Evolutionary conservation across 1,284 basidiomycete species (phyloP), one percentile per base, ranked within the genome.

Genomic region (Fistulina hepatica): DNA sequence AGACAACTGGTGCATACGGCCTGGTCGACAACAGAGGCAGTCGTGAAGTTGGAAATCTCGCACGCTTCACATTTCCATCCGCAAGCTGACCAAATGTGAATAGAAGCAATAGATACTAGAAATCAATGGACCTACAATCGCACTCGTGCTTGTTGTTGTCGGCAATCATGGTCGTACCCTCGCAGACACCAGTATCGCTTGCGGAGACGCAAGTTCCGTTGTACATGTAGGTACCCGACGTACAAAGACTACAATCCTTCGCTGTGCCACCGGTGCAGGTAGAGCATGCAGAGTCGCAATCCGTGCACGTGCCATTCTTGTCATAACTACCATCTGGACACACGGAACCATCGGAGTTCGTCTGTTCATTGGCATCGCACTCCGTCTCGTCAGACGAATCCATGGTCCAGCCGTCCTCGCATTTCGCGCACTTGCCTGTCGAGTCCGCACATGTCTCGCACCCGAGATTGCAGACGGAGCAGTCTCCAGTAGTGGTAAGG

Each of bases 131-230:
- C 81, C 54, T 51, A 86, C 84, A 70, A 50, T 89, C 83, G 51
- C 85, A 90, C 47, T 76, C 71, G 16, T 71, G 62, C 60, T 88
- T 90, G 50, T 72, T 70, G 48, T 85, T 86, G 48, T 90, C 81
- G n/a, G 74, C 82, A 27, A 90, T 70, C 42, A 83, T 57, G 44
- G 64, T 71, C 5, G 79, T 67, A 19, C 79, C 73, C 27, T 70
- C 57, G 56, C 85, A 90, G 13, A 84, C 71, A 10, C 86, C 85
- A 44, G 73, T 69, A 13, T 57, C 59, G 49, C 78, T 69, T 12
- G 76, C 65, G 25, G 67, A 56, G 4, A 86, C 78, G 48, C 85
- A 88, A 31, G 55, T 63, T 1, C 81, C 79, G 39, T 79, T 76
- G 11, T 43, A 17, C 8, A 39, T 9, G 33, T 41, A 47, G 25